A percentile compares a stretch with the other conserved stretches of the same genome.
Evolutionary conservation across 2,329 filamentous ascomycete genomes (phyloP).

Genomic region (Alternaria conjuncta): DNA sequence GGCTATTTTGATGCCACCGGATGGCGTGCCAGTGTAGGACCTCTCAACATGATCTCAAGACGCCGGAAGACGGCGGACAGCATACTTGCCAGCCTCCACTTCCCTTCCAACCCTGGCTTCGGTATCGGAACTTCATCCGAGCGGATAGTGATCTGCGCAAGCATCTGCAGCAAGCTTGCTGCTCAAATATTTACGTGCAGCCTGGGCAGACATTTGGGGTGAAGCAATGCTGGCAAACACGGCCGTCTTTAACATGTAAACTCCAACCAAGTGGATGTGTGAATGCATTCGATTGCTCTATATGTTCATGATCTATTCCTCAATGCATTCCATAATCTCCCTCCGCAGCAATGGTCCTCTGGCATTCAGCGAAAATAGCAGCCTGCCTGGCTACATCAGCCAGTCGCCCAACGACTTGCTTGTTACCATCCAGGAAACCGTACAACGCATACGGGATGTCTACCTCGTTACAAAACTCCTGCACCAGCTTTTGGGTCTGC

Average conservation of each 20-base stretch:
- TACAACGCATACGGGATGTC: constrained; percentile 68
- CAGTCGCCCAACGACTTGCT: constrained; percentile 61
- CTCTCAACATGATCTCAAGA: background rate
- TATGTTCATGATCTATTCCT: constrained; percentile 1
- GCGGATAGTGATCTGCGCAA: constrained; percentile 1
- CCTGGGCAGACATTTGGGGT: background rate
- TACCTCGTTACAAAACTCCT: constrained; percentile 69
- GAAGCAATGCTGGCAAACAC: background rate
- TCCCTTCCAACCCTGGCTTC: background rate
- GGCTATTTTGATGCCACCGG: background rate
- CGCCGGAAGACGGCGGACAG: constrained; percentile 12
- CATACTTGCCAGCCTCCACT: constrained; percentile 4
- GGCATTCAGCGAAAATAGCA: constrained; percentile 64
- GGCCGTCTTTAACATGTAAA: background rate
- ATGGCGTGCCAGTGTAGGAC: background rate
- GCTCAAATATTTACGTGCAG: background rate
- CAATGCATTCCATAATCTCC: constrained; percentile 40
- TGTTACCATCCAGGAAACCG: constrained; percentile 68
- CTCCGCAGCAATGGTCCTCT: constrained; percentile 49
- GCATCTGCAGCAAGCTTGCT: background rate
- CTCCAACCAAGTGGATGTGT: background rate
- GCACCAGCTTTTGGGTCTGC: constrained; percentile 64
- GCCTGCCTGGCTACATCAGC: constrained; percentile 68
- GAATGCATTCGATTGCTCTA: background rate
- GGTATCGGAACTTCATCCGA: constrained; percentile 4